A percentile compares a stretch with the other conserved stretches of the same genome.
Conservation (phyloP, 2,329 filamentous ascomycete species). For the Periconia macrospinosa region DNA sequence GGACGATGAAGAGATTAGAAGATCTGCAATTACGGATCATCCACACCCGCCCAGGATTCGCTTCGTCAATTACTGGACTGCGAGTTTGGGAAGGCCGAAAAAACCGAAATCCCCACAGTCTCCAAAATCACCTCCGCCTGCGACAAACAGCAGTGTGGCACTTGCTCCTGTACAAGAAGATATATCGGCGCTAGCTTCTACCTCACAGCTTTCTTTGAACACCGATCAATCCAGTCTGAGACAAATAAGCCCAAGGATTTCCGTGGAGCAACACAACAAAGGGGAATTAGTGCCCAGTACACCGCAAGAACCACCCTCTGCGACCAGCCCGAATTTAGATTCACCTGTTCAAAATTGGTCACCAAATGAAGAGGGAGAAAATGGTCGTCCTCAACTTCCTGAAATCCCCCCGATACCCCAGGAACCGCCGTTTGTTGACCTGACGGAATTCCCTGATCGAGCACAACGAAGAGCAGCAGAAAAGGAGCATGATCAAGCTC, state of each 20-base stretch:
- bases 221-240: constrained; percentile 13
- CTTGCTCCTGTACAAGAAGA: neutral
- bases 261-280: constrained; percentile 50
- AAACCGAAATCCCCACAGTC: constrained; percentile 34
- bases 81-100: constrained; percentile 73
- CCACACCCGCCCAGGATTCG: constrained; percentile 60
- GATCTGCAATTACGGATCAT: constrained; percentile 29
- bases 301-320: constrained; percentile 30
- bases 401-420: constrained; percentile 56
- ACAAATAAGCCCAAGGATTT: constrained; percentile 46
- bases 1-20: constrained; percentile 54
- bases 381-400: constrained; percentile 40
- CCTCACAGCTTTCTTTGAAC: constrained; percentile 16
- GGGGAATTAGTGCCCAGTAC: constrained; percentile 34
- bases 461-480: constrained; percentile 68
- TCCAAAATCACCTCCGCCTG: neutral
- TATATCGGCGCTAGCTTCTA: constrained; percentile 2
- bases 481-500: constrained; percentile 64
- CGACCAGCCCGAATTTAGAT: constrained; percentile 13
- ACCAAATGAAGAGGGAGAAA: neutral
- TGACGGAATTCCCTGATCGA: constrained; percentile 63
- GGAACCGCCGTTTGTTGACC: constrained; percentile 59
- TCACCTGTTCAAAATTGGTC: neutral
- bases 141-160: no score
- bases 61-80: constrained; percentile 89